Conservation (phyloP, 441 rosid genomes). For the Aquilaria agallochum region DNA sequence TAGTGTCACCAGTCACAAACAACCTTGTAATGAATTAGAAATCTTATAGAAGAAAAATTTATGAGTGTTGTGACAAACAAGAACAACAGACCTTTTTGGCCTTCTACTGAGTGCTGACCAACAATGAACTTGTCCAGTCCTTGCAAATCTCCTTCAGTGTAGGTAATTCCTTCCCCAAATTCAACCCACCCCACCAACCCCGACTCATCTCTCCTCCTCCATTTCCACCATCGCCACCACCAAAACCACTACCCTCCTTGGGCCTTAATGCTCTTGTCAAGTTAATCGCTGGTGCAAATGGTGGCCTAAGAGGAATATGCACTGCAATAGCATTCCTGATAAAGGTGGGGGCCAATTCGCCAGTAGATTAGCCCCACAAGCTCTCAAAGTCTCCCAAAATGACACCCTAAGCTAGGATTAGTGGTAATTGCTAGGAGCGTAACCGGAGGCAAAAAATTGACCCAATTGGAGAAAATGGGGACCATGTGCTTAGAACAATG, state of each 20-base stretch:
- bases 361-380: slow-evolving; percentile 65
- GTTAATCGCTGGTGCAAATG: slow-evolving; percentile 61
- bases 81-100: slow-evolving; percentile 65
- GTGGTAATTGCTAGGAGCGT: slow-evolving; percentile 3
- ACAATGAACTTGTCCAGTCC: slow-evolving; percentile 87
- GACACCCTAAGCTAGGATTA: slow-evolving; percentile 36
- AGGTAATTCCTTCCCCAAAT: slow-evolving; percentile 82
- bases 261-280: slow-evolving; percentile 39
- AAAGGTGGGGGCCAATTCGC: slow-evolving; percentile 56
- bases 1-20: slow-evolving; percentile 14
- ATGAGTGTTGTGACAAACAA: not conserved
- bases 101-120: slow-evolving; percentile 47
- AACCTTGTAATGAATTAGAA: slow-evolving; percentile 7
- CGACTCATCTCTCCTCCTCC: slow-evolving; percentile 28
- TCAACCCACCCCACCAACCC: slow-evolving; percentile 78
- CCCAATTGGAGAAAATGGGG: slow-evolving; percentile 69
- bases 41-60: not conserved
- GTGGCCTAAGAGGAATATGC: slow-evolving; percentile 68
- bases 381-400: slow-evolving; percentile 67
- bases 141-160: slow-evolving; percentile 87
- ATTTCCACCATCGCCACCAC: slow-evolving; percentile 18
- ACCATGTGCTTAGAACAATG: slow-evolving; percentile 82
- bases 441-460: slow-evolving; percentile 27
- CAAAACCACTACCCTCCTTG: slow-evolving; percentile 30
- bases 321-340: slow-evolving; percentile 55